phyloP scores from a whole-genome alignment of 169 alveolate genomes.

The Besnoitia besnoiti region DNA sequence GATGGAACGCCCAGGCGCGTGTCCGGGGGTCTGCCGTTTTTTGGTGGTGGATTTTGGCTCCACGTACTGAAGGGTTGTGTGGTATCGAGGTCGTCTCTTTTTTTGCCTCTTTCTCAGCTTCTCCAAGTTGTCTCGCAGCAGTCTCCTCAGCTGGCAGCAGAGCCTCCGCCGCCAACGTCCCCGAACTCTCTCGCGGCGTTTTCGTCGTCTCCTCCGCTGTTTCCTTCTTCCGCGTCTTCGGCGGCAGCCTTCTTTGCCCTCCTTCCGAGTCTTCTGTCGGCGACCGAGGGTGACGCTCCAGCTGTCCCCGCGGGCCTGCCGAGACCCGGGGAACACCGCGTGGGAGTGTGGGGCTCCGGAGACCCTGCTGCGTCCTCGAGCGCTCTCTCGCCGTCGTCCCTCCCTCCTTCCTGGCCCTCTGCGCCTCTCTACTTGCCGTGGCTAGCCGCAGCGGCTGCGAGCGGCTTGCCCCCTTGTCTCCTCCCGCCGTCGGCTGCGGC shows the following conservation, averaged over 20 bases:
- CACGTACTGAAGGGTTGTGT: no score
- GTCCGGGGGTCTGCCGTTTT: no score
- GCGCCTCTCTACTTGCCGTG: background rate
- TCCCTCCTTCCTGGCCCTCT: background rate
- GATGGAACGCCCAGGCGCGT: no score
- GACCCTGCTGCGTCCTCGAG: background rate
- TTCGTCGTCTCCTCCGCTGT: background rate
- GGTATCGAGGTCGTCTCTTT: no score
- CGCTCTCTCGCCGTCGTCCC: background rate
- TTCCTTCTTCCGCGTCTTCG: background rate
- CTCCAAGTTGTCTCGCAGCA: conserved; percentile 17
- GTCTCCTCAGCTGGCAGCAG: conserved; percentile 21
- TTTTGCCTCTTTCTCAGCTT: background rate
- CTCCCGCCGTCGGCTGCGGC: background rate
- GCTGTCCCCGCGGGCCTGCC: no score
- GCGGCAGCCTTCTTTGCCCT: conserved; percentile 1
- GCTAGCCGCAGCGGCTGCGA: background rate
- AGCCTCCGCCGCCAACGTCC: background rate
- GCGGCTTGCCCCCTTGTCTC: conserved; percentile 50
- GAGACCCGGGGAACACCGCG: background rate
- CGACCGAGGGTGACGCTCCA: background rate
- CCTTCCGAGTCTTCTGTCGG: background rate
- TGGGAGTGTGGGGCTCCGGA: no score
- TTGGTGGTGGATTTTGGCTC: no score
- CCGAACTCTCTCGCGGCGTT: background rate